Evolutionary conservation across 108 stramenopile species (phyloP).

Genomic region (Pseudonitzschia multiseries): DNA sequence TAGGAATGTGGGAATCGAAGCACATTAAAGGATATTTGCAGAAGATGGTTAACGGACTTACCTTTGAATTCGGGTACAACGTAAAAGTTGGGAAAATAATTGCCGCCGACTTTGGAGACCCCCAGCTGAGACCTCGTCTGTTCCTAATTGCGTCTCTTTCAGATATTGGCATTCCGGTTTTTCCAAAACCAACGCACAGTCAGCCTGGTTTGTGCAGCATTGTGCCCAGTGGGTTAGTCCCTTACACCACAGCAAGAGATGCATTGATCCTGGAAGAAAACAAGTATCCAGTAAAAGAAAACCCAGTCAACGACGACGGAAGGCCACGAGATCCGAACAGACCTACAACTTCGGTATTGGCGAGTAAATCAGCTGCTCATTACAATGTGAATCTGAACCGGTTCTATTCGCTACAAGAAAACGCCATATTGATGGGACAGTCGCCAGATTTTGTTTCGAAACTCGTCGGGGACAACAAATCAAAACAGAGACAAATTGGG

Average conservation of each 20-base stretch:
- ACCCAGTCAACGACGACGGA: background rate
- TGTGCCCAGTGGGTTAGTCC: background rate
- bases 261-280: slow-evolving; percentile 1
- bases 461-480: background rate
- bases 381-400: slow-evolving; percentile 5
- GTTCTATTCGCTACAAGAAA: background rate
- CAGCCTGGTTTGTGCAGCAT: background rate
- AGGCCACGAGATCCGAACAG: background rate
- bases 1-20: background rate
- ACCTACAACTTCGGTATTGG: slow-evolving; percentile 4
- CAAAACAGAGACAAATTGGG: slow-evolving; percentile 12
- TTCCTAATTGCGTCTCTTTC: slow-evolving; percentile 9
- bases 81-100: slow-evolving; percentile 4
- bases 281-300: slow-evolving; percentile 7
- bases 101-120: slow-evolving; percentile 12
- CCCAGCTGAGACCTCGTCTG: slow-evolving; percentile 3
- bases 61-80: background rate
- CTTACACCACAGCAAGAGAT: background rate
- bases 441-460: background rate
- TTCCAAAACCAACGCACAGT: slow-evolving; percentile 8
- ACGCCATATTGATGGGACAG: slow-evolving; percentile 11
- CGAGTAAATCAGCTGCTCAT: background rate
- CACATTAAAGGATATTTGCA: slow-evolving; percentile 8
- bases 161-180: background rate
- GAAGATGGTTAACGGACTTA: slow-evolving; percentile 5